Conservation (phyloP, 176 grass and related monocot genomes). For the Oryza meridionalis region DNA sequence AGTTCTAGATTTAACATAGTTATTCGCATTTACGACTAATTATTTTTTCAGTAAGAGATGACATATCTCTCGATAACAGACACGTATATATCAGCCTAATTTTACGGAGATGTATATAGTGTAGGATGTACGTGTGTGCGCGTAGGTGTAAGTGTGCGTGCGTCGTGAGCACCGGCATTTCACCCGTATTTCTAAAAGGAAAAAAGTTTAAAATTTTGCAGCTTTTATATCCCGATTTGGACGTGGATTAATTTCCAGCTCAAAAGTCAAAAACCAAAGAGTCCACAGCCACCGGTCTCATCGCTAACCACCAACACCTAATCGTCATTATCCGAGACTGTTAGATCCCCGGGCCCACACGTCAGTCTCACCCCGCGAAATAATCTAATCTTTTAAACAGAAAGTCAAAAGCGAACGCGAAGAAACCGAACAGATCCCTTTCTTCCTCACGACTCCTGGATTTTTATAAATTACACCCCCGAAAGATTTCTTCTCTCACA, state of each 20-base stretch:
- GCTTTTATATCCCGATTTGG: background rate
- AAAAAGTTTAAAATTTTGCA: background rate
- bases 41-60: too few relatives aligned
- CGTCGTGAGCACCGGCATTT: too few relatives aligned
- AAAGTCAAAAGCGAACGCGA: constrained; percentile 25
- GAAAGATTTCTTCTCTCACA: background rate
- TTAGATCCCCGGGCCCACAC: background rate
- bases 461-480: constrained; percentile 14
- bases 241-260: background rate
- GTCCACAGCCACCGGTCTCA: background rate
- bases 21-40: too few relatives aligned
- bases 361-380: background rate
- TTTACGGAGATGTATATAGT: too few relatives aligned
- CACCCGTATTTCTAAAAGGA: too few relatives aligned
- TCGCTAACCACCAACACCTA: background rate
- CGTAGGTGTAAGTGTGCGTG: too few relatives aligned
- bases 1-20: too few relatives aligned
- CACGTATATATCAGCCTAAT: too few relatives aligned
- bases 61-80: too few relatives aligned
- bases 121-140: too few relatives aligned
- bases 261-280: background rate
- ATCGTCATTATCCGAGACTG: background rate
- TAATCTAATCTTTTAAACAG: background rate
- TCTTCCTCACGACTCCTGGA: background rate
- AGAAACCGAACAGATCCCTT: background rate